Evolutionary conservation across 1,284 basidiomycete species (phyloP).

Genomic region (Ceratobasidium papillatum): DNA sequence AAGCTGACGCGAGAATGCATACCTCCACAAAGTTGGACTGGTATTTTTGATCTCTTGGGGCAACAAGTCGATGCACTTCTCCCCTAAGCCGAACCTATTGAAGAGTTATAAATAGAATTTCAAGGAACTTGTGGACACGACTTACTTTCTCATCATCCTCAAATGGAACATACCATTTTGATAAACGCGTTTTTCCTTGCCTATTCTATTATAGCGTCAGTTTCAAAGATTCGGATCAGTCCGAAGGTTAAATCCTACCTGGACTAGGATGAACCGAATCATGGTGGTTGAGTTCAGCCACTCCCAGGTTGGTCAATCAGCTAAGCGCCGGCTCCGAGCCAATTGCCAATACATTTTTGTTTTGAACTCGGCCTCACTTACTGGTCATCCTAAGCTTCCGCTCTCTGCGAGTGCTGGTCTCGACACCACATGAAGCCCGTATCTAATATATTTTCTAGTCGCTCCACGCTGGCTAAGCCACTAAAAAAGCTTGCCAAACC

Average conservation of each 20-base stretch:
- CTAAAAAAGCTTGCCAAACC: background rate
- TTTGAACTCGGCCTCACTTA: background rate
- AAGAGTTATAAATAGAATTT: constrained; percentile 25
- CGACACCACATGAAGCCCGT: background rate
- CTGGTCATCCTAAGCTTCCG: background rate
- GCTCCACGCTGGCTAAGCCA: background rate
- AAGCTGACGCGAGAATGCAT: constrained; percentile 46
- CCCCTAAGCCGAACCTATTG: constrained; percentile 85
- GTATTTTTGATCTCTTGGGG: constrained; percentile 98
- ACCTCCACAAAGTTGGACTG: constrained; percentile 99
- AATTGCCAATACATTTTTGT: constrained; percentile 15
- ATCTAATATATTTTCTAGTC: background rate
- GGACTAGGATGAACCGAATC: constrained; percentile 94
- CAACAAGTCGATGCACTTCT: constrained; percentile 94
- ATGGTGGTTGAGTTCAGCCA: constrained; percentile 55
- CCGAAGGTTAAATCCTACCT: constrained; percentile 59
- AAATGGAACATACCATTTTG: constrained; percentile 97
- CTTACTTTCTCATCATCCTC: constrained; percentile 94
- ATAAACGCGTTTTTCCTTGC: constrained; percentile 95
- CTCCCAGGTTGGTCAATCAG: background rate
- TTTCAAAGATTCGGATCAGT: background rate
- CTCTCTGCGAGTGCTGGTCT: too few species aligned
- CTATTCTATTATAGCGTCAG: constrained; percentile 73
- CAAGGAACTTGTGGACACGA: constrained; percentile 2
- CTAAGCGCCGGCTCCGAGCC: background rate